A percentile compares a stretch with the other conserved stretches of the same genome.
Conservation (phyloP, 352 stramenopile genomes). For the Phytophthora foliorum region DNA sequence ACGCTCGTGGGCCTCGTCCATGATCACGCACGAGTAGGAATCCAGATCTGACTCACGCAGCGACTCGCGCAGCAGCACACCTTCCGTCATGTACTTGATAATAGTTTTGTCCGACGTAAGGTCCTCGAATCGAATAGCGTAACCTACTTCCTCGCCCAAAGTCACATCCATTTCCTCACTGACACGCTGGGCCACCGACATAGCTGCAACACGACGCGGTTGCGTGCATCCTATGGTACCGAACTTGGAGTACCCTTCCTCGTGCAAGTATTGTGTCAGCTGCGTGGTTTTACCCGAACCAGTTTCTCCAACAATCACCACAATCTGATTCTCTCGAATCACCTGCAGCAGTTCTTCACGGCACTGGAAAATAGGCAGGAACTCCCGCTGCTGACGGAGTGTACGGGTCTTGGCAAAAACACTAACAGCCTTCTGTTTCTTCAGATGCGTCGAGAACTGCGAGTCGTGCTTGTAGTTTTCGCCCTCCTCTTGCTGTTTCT, state of each 20-base stretch:
- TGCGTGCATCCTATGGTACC: constrained; percentile 97
- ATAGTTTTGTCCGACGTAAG: constrained; percentile 95
- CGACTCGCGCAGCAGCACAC: constrained; percentile 94
- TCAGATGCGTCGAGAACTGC: constrained; percentile 96
- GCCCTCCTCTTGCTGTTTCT: constrained; percentile 51
- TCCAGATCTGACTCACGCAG: constrained; percentile 90
- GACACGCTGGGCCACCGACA: constrained; percentile 99
- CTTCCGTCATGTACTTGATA: constrained; percentile 98
- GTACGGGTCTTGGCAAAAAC: constrained; percentile 97
- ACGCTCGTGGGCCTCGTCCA: constrained; percentile 96
- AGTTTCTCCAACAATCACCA: constrained; percentile 99
- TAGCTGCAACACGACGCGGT: constrained; percentile 98
- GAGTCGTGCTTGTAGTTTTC: constrained; percentile 96
- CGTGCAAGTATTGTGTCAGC: constrained; percentile 96
- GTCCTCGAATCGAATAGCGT: constrained; percentile 97
- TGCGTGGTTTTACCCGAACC: constrained; percentile 99
- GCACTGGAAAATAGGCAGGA: constrained; percentile 96
- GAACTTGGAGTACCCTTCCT: constrained; percentile 92
- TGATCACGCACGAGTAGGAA: constrained; percentile 92
- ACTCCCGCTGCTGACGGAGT: constrained; percentile 97
- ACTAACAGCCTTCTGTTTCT: constrained; percentile 91
- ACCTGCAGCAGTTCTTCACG: constrained; percentile 97
- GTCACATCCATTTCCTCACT: constrained; percentile 97
- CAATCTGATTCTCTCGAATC: constrained; percentile 98
- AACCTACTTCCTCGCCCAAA: constrained; percentile 92